Base-by-base conservation (phyloP, 495 filamentous ascomycete species). In the Clohesyomyces aquaticus region DNA sequence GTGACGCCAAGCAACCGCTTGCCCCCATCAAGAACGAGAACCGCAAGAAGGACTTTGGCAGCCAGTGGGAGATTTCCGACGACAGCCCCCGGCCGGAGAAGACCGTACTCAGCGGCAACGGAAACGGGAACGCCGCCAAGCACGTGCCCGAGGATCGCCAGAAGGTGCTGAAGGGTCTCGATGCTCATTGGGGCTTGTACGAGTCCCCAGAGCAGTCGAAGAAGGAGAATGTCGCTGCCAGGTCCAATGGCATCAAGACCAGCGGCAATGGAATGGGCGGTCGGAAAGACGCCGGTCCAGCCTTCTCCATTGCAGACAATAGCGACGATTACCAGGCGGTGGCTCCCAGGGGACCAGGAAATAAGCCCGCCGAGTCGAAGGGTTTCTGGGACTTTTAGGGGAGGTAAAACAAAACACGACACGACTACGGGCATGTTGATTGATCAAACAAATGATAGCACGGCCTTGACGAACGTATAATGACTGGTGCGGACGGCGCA, bases 261-360 rank as follows among this genome's bases (percentile, higher is more conserved):
- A 82, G 76, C 0, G 88, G 89, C 29, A 85, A 93, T 65, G 90
- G 88, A 25, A 91, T 90, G 85, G 88, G 89, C 28, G 87, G 87
- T 48, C 82, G 81, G 63, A 88, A 83, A 72, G 87, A 82, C 16
- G 68, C 78, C 16, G 77, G 76, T n/a, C 75, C 84, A 59, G 73
- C 75, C 64, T 91, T 87, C 88, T 75, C 81, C 6, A 82, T 83
- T 66, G 83, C 85, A 25, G 83, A 83, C 27, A 21, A 43, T 16
- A 50, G 53, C 8, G 59, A 62, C 41, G 49, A 54, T 6, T 27
- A 22, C 4, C 28, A 3, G 35, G 29, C 25, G n/a, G 10, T 12
- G 14, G n/a, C 27, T 12, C 32, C 18, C 42, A 49, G 43, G 41
- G n/a, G 22, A 22, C 18, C 11, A 42, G 50, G 4, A 35, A 21